These are phyloP conservation scores for Thecaphora thlaspeos DNA, from an alignment of 1,284 basidiomycete species.

Conservation along the genomic window DNA sequence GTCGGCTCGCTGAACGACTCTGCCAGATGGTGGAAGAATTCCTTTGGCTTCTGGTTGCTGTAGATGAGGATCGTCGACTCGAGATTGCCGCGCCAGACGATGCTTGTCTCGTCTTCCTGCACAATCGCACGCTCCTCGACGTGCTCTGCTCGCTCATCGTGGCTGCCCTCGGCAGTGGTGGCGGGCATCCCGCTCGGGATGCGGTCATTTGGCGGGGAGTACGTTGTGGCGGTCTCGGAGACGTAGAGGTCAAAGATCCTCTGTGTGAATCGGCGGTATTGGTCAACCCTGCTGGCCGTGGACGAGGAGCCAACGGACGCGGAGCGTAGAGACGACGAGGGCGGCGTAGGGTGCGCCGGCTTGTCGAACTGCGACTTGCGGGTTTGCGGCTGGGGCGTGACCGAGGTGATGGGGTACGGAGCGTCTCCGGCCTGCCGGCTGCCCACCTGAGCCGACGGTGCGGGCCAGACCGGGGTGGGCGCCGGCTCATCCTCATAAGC, in stretches of 20 bases:
- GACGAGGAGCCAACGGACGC: slow-evolving; percentile 9
- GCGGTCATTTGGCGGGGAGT: too few relatives aligned
- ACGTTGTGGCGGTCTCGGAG: slow-evolving; percentile 22
- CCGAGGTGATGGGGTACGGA: slow-evolving; percentile 31
- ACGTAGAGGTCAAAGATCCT: slow-evolving; percentile 50
- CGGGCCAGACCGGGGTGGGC: slow-evolving; percentile 32
- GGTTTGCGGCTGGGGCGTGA: slow-evolving; percentile 14
- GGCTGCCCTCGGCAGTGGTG: too few relatives aligned
- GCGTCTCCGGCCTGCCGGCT: slow-evolving; percentile 9
- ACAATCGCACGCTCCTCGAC: not conserved
- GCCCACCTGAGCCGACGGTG: slow-evolving; percentile 1
- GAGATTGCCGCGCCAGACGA: slow-evolving; percentile 45
- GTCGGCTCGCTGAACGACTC: slow-evolving; percentile 33
- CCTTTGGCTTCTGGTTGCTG: slow-evolving; percentile 39
- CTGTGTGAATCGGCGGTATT: slow-evolving; percentile 39
- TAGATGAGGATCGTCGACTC: slow-evolving; percentile 46
- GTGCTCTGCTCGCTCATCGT: slow-evolving; percentile 4
- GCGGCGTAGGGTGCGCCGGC: slow-evolving; percentile 1
- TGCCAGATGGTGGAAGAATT: slow-evolving; percentile 54
- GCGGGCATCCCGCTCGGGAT: slow-evolving; percentile 10
- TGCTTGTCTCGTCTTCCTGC: slow-evolving; percentile 3
- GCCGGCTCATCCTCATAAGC: slow-evolving; percentile 45
- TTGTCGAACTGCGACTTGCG: slow-evolving; percentile 1
- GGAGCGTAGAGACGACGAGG: slow-evolving; percentile 17
- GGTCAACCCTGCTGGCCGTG: slow-evolving; percentile 15